A percentile compares a stretch with the other conserved stretches of the same genome.
phyloP scores from a whole-genome alignment of 1,284 basidiomycete genomes.

The Mycocalia duriaeana region DNA sequence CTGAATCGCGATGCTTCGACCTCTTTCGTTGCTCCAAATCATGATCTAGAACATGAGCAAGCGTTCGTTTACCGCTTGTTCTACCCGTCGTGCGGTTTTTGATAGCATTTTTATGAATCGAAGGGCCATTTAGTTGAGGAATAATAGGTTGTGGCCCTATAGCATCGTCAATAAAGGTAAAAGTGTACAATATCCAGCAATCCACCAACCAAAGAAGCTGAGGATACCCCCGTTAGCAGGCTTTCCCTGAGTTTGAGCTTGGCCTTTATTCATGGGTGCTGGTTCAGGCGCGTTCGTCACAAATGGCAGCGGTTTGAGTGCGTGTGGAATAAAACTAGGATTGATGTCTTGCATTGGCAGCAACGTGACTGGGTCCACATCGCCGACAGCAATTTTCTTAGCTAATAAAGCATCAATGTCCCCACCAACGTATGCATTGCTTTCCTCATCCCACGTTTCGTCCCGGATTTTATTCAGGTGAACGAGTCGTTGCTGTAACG shows the following conservation, averaged over 20 bases:
- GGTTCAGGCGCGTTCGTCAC: constrained; percentile 13
- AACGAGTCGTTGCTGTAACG: constrained; percentile 58
- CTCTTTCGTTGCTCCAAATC: constrained; percentile 54
- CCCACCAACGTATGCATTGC: constrained; percentile 76
- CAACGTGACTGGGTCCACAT: constrained; percentile 73
- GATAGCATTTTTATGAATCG: neutral
- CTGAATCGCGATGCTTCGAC: constrained; percentile 20
- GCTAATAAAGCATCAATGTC: constrained; percentile 56
- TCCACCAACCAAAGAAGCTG: constrained; percentile 57
- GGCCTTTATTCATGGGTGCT: constrained; percentile 31
- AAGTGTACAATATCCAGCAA: no score
- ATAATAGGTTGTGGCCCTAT: constrained; percentile 48
- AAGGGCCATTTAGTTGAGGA: constrained; percentile 14
- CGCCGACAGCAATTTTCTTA: constrained; percentile 68
- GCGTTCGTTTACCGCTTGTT: constrained; percentile 68
- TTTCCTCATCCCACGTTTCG: constrained; percentile 50
- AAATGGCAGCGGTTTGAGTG: constrained; percentile 26
- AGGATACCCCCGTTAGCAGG: constrained; percentile 40
- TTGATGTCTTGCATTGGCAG: constrained; percentile 78
- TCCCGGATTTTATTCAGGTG: constrained; percentile 61
- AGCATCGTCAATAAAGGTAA: no score
- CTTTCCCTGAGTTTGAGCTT: constrained; percentile 31
- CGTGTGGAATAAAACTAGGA: constrained; percentile 57
- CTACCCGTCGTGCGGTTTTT: constrained; percentile 34
- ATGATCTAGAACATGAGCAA: constrained; percentile 63